Conservation (phyloP, 2,329 filamentous ascomycete genomes). For the Exophiala aquamarina region DNA sequence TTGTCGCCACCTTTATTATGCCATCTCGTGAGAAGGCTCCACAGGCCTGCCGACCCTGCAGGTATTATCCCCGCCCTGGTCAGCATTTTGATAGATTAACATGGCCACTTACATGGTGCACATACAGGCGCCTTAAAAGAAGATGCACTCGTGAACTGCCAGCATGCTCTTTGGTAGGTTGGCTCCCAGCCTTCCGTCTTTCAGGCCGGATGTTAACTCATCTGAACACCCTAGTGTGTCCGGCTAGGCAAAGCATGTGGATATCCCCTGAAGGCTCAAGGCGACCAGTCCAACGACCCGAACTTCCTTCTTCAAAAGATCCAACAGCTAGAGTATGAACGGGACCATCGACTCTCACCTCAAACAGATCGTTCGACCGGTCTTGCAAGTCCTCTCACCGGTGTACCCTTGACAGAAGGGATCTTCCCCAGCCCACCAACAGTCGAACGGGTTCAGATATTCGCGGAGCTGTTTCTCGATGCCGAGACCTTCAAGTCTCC, state of each 20-base stretch:
- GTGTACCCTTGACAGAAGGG: neutral
- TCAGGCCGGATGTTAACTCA: no score
- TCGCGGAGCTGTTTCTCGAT: conserved; percentile 11
- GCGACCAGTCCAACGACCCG: conserved; percentile 1
- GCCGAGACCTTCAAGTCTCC: conserved; percentile 9
- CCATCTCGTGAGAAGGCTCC: neutral
- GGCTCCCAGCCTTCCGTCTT: no score
- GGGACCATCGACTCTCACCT: neutral
- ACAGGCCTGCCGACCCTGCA: conserved; percentile 12
- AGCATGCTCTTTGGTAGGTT: conserved; percentile 42
- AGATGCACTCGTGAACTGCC: conserved; percentile 54
- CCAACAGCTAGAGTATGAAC: conserved; percentile 4
- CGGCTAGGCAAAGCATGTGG: conserved; percentile 5
- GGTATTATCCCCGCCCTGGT: neutral
- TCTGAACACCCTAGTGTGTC: conserved; percentile 1
- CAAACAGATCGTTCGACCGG: neutral
- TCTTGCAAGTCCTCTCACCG: neutral
- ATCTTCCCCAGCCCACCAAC: neutral
- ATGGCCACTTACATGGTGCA: no score
- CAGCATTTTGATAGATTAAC: neutral
- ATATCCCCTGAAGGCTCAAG: conserved; percentile 5
- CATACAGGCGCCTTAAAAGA: conserved; percentile 51
- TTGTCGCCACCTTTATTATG: no score
- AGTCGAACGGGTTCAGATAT: neutral
- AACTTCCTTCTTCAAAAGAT: conserved; percentile 10